Evolutionary conservation across 2,329 filamentous ascomycete species (phyloP).

Genomic region (Venturia pyrina): DNA sequence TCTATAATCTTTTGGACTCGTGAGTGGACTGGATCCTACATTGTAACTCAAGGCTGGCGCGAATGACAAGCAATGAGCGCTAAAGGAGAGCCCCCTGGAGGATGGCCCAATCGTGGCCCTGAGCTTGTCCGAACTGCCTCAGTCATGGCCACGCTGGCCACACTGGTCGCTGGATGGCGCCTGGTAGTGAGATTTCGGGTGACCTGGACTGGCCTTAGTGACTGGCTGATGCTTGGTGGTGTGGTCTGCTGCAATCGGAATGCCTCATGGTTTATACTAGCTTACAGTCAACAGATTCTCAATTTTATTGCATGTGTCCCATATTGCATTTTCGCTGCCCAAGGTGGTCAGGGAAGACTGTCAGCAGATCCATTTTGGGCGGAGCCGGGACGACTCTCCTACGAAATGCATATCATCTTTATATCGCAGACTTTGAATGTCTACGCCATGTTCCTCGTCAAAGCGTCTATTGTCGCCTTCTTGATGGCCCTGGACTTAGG

Average conservation of each 20-base stretch:
- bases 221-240: background rate
- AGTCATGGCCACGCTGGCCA: background rate
- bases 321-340: background rate
- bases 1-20: background rate
- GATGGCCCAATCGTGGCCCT: background rate
- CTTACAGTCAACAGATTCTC: background rate
- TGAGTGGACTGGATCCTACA: background rate
- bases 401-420: background rate
- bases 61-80: background rate
- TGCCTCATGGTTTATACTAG: background rate
- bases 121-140: background rate
- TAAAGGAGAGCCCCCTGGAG: background rate
- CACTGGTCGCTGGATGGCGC: background rate
- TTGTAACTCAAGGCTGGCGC: background rate
- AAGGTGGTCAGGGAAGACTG: background rate
- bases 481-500: background rate
- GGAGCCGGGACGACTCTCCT: background rate
- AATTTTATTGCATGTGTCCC: background rate
- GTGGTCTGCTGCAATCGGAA: background rate
- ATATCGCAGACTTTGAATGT: background rate
- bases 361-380: background rate
- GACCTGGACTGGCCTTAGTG: background rate
- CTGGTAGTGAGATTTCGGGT: background rate
- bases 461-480: background rate
- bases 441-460: background rate